Base-by-base conservation (phyloP, 2,329 filamentous ascomycete species). In the Trichocomaceae sp. region DNA sequence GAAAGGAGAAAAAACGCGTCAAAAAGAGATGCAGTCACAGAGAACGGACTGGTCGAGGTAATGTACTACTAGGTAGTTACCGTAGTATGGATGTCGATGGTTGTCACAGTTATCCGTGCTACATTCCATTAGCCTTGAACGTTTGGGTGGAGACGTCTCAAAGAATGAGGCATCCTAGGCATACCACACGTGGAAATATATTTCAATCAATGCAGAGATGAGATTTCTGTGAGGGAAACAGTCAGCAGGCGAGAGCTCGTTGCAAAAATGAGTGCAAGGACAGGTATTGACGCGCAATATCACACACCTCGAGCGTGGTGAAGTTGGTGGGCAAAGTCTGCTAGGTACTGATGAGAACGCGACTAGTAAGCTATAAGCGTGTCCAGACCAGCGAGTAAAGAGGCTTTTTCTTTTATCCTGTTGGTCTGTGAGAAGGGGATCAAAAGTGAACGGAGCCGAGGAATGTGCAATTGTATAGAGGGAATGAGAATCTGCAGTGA, bases 121-220 rank as follows among this genome's bases (percentile, higher is more conserved):
- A 66, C 68, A 72, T 71, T 72, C 68, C 56, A 66, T 54, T 55
- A 60, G 58, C 60, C 35, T 39, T 59, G 64, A 62, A 63, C 60
- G 61, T 57, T 56, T 52, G 62, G 64, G 59, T 50, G 50, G 58
- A 63, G 66, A 69, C 69, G n/a, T n/a, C 66, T 65, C 66, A 62
- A 59, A 64, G 66, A 55, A 57, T 62, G 50, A 56, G 59, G 60
- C 51, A 60, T 63, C 45, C 46, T 56, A 61, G 61, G 69, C 69
- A 64, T 69, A 71, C 68, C 68, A 69, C 65, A 63, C 66, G 69
- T 70, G 64, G 63, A 66, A 67, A 67, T 50, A 55, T 51, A 42
- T 41, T n/a, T 50, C 53, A 31, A 55, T 58, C 56, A 61, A 56
- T 58, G 58, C 54, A n/a, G n/a, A n/a, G n/a, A n/a, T 56, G 52